Conservation (phyloP, 31 red algal species). For the Bonnemaisonia californica region DNA sequence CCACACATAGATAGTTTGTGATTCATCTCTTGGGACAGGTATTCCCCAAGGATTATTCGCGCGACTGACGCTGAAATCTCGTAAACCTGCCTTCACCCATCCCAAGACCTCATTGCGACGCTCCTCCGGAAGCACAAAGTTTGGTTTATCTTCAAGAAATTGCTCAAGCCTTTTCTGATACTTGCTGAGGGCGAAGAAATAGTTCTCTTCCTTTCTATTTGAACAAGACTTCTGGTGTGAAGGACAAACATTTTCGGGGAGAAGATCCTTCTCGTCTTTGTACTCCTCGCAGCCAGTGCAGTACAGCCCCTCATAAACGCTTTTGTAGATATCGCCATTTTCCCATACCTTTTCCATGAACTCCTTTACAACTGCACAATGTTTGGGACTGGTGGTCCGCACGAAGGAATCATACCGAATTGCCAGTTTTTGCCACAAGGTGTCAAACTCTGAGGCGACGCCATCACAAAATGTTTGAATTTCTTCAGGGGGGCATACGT, state of each 20-base stretch:
- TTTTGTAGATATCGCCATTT: slow-evolving; percentile 97
- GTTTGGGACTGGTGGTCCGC: slow-evolving; percentile 76
- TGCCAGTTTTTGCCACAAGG: slow-evolving; percentile 72
- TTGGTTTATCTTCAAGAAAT: slow-evolving; percentile 69
- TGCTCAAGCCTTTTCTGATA: slow-evolving; percentile 79
- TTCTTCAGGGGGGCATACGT: slow-evolving; percentile 8
- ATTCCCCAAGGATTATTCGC: slow-evolving; percentile 97
- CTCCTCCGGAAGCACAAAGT: slow-evolving; percentile 82
- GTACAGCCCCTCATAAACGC: slow-evolving; percentile 90
- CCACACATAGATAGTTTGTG: slow-evolving; percentile 98
- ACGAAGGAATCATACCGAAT: slow-evolving; percentile 86
- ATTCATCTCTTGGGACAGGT: slow-evolving; percentile 84
- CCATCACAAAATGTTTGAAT: slow-evolving; percentile 78
- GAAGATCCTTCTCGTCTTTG: slow-evolving; percentile 88
- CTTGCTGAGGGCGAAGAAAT: slow-evolving; percentile 95
- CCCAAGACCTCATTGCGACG: slow-evolving; percentile 94
- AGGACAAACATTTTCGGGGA: slow-evolving; percentile 73
- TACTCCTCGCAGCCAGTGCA: slow-evolving; percentile 99
- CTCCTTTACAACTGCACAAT: slow-evolving; percentile 70
- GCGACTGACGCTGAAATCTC: slow-evolving; percentile 94
- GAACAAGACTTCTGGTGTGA: slow-evolving; percentile 65
- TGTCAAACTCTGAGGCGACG: slow-evolving; percentile 59
- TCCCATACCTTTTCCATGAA: slow-evolving; percentile 84
- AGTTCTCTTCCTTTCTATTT: slow-evolving; percentile 90
- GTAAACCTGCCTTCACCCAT: slow-evolving; percentile 86